phyloP scores from a whole-genome alignment of 2,329 filamentous ascomycete species.

The Cryphonectria naterciae region DNA sequence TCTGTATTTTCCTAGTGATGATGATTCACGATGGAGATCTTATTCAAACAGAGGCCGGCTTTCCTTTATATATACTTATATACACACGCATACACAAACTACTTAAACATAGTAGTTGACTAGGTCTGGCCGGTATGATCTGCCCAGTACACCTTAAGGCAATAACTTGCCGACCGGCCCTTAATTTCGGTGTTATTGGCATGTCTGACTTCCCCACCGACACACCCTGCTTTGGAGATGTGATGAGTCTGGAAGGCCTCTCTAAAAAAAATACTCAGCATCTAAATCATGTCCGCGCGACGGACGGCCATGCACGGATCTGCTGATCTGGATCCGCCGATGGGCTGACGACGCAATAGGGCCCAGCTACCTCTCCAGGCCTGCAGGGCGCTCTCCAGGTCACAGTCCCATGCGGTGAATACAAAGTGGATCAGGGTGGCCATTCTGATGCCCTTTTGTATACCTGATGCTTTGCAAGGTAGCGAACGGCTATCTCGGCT shows the following conservation, averaged over 20 bases:
- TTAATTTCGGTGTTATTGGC: not conserved
- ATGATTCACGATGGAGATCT: not conserved
- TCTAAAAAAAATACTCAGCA: not conserved
- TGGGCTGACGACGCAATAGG: not conserved
- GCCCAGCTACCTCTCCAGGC: not conserved
- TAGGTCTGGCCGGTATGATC: not conserved
- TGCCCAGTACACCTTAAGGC: not conserved
- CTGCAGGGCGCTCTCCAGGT: not conserved
- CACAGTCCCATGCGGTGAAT: not conserved
- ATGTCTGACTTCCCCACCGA: not conserved
- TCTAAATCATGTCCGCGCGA: not conserved
- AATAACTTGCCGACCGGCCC: not conserved
- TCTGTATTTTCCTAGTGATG: not conserved
- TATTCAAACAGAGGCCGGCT: not conserved
- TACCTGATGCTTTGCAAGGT: not conserved
- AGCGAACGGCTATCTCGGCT: not conserved
- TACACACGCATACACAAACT: not conserved
- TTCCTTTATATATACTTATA: not conserved
- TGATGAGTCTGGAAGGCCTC: not conserved
- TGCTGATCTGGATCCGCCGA: not conserved
- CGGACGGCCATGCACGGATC: not conserved
- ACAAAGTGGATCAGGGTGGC: not conserved
- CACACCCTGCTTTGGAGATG: not conserved
- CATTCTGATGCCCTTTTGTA: not conserved
- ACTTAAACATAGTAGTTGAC: not conserved